These are phyloP conservation scores for Cantharellus cinnabarinus DNA, from an alignment of 768 basidiomycete genomes.

Conservation along the genomic window DNA sequence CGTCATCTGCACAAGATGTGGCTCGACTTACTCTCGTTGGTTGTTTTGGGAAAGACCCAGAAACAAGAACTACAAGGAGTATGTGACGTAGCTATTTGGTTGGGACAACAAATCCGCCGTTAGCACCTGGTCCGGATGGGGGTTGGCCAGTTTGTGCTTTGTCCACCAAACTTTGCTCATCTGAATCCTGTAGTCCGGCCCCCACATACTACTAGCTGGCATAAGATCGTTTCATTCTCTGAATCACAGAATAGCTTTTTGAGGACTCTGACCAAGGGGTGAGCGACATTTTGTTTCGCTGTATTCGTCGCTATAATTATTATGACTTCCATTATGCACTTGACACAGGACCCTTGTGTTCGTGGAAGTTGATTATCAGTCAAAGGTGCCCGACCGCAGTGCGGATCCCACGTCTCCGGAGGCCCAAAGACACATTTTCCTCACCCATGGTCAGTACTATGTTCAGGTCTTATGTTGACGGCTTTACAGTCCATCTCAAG, in stretches of 20 bases:
- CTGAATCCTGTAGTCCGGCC: constrained; percentile 27
- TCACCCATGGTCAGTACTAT: constrained; percentile 54
- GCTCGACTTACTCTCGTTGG: constrained; percentile 65
- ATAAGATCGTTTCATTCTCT: constrained; percentile 56
- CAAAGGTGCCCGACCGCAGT: constrained; percentile 40
- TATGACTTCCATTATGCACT: background rate
- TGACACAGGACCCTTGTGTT: constrained; percentile 34
- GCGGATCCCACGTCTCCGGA: constrained; percentile 47
- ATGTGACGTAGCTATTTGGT: constrained; percentile 63
- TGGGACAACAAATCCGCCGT: constrained; percentile 46
- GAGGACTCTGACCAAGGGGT: constrained; percentile 42
- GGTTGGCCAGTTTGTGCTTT: constrained; percentile 21
- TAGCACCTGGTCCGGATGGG: constrained; percentile 38
- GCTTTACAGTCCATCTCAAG: too few relatives aligned
- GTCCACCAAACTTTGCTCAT: background rate
- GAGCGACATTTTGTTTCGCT: background rate
- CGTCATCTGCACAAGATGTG: constrained; percentile 15
- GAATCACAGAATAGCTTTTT: constrained; percentile 41
- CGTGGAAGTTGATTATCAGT: constrained; percentile 59
- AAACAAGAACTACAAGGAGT: constrained; percentile 41
- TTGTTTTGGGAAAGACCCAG: constrained; percentile 48
- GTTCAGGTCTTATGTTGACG: too few relatives aligned
- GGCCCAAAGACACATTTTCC: constrained; percentile 65
- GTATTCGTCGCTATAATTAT: background rate
- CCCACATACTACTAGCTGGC: constrained; percentile 43